Base-by-base conservation (phyloP, 306 rosid genomes). In the Ormosia emarginata region DNA sequence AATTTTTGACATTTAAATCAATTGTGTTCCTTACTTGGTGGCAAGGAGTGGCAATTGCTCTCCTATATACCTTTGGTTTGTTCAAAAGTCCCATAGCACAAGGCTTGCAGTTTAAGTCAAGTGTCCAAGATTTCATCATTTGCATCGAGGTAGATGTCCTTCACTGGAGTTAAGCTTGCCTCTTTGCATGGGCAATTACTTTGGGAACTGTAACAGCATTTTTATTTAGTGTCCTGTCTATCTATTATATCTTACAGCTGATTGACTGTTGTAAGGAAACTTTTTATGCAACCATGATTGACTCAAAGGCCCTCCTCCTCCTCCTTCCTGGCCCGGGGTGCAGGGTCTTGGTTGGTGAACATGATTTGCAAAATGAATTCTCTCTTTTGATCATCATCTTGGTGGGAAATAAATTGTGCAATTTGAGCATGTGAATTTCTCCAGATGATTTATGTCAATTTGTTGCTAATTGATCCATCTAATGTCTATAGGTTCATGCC, bases 31-130 rank as follows among this genome's bases (percentile, higher is more conserved):
- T 96, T 87, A 96, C 99, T 75, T 96, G 99, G 99, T 96, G 98
- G 99, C 99, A 96, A 96, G 99, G 99, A 81, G 97, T 96, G 87
- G 99, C 97, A 83, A 96, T 92, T 83, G 94, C 99, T 86, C 86
- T 91, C 79, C 91, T 96, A 2, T 93, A 84, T 83, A 81, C 95
- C 79, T 78, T 93, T 63, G 99, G 94, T 82, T 82, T 96, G 89
- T 93, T 96, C 87, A 93, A 90, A 87, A 95, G 99, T 82, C 88
- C 98, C 52, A 86, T 93, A 79, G 98, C 99, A 62, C 97, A 96
- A 83, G 98, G 94, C 69, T 88, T 96, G 80, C 91, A 92, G 82
- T 90, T 87, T 62, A 93, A 96, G 90, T 88, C 98, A 83, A 92
- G 97, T 77, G 93, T 96, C 68, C 99, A 96, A 90, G 99, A 96